Percentiles rank a stretch among this genome's conserved stretches.
Evolutionary conservation across 352 stramenopile genomes (phyloP).

Genomic region (Phytophthora boehmeriae): DNA sequence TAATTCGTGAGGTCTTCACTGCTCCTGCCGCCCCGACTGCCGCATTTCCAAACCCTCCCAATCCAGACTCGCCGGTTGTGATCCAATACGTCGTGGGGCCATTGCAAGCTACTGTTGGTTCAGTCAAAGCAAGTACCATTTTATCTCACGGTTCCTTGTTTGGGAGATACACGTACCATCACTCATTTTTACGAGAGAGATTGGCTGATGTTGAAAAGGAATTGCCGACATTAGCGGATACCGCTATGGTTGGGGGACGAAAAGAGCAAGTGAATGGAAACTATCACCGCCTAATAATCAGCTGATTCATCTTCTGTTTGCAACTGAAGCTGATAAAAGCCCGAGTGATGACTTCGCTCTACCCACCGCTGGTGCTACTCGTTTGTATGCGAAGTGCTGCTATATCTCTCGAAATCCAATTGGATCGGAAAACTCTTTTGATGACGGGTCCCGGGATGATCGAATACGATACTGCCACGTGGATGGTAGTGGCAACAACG

Average conservation of each 20-base stretch:
- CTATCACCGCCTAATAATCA: constrained; percentile 14
- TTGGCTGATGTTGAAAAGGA: not conserved
- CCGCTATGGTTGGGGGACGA: not conserved
- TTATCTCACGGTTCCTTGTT: constrained; percentile 39
- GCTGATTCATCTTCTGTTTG: constrained; percentile 21
- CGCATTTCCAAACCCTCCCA: not conserved
- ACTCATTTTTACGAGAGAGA: constrained; percentile 27
- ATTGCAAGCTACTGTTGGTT: constrained; percentile 11
- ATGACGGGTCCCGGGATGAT: not conserved
- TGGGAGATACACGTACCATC: constrained; percentile 34
- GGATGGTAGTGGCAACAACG: not conserved
- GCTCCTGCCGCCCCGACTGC: not conserved
- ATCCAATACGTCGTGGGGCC: constrained; percentile 40
- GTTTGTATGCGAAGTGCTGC: constrained; percentile 6
- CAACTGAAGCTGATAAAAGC: not conserved
- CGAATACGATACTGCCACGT: constrained; percentile 13
- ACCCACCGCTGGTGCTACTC: not conserved
- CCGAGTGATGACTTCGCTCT: not conserved
- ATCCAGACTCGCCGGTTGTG: not conserved
- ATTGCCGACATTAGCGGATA: not conserved
- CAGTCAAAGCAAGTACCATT: not conserved
- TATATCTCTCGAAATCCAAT: constrained; percentile 24
- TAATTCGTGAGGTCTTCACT: constrained; percentile 40
- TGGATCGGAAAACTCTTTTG: not conserved
- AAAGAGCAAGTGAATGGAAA: not conserved